Conservation (phyloP, 2,329 filamentous ascomycete genomes). For the Golovinomyces cichoracearum region DNA sequence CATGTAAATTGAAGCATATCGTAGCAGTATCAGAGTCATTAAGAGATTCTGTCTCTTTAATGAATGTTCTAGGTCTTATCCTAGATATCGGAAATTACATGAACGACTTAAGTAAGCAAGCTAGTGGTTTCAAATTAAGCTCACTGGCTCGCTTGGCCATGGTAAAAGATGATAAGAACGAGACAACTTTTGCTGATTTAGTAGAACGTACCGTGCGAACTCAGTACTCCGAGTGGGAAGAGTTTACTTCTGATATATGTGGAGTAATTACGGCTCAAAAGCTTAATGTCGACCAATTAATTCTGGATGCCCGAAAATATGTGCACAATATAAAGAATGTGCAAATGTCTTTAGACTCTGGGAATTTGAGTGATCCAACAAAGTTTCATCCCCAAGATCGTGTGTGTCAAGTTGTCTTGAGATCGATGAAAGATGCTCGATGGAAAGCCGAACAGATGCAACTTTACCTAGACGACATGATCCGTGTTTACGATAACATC, state of each 20-base stretch:
- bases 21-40: slow-evolving; percentile 69
- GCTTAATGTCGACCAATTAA: slow-evolving; percentile 81
- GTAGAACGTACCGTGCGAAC: slow-evolving; percentile 90
- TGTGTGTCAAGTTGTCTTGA: slow-evolving; percentile 70
- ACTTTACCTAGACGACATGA: slow-evolving; percentile 81
- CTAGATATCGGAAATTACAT: slow-evolving; percentile 98
- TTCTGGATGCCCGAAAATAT: slow-evolving; percentile 67
- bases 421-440: slow-evolving; percentile 86
- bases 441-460: slow-evolving; percentile 91
- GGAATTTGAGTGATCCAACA: slow-evolving; percentile 85
- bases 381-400: slow-evolving; percentile 96
- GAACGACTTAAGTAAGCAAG: slow-evolving; percentile 98
- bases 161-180: slow-evolving; percentile 98
- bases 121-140: slow-evolving; percentile 88
- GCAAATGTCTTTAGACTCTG: slow-evolving; percentile 71
- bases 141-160: slow-evolving; percentile 79
- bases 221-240: slow-evolving; percentile 89
- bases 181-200: slow-evolving; percentile 81
- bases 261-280: slow-evolving; percentile 62
- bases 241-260: slow-evolving; percentile 59
- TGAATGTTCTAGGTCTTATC: slow-evolving; percentile 89
- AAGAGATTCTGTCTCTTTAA: slow-evolving; percentile 70
- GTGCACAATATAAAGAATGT: slow-evolving; percentile 88
- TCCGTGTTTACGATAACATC: slow-evolving; percentile 74
- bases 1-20: slow-evolving; percentile 61